Evolutionary conservation across 192 early-diverging fungal genomes (phyloP), one percentile per base, ranked within the genome.

Genomic region (Lobosporangium transversale): DNA sequence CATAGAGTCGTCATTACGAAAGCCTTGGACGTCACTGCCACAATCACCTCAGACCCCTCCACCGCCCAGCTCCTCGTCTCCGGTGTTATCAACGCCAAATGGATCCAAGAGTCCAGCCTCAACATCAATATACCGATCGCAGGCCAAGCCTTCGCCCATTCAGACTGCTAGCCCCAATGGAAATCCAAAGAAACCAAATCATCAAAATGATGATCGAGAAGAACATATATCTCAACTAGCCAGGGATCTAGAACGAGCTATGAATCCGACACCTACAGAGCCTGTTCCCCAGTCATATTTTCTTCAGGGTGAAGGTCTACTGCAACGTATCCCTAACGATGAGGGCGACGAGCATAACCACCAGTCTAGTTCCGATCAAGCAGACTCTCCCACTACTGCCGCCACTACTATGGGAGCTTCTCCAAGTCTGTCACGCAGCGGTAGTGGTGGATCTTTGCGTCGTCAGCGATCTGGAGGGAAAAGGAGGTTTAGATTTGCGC

Each of bases 231-330:
- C 62, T 18, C 70, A 74, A 24, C 40, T 74, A 7, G 70, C 57
- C 30, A 64, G 31, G 36, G 70, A 74, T 48, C 32, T 74, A 2
- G 70, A 74, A 18, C 57, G 57, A 1, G 70, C 70, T 15, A 74
- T 74, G 70, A 74, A 74, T 47, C 70, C 70, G 1, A 74, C 70
- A 0, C 70, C 70, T 21, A 74, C 70, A 20, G 70, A 74, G 6
- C 40, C 62, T 5, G 40, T 37, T 18, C 70, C 70, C n/a, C 62
- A 74, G 26, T 33, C 55, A 3, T 74, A 74, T 26, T 74, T 74
- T 31, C 40, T 74, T 29, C 70, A 74, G 35, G 70, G 70, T 24
- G 45, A 59, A 21, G 70, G 70, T 3, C 40, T 74, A 8, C 26
- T 74, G 27, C 42, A 60, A 18, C 32, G 62, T 6, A 74, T 74